Evolutionary conservation across 208 protist genomes (phyloP).

Genomic region (Leptomonas seymouri): DNA sequence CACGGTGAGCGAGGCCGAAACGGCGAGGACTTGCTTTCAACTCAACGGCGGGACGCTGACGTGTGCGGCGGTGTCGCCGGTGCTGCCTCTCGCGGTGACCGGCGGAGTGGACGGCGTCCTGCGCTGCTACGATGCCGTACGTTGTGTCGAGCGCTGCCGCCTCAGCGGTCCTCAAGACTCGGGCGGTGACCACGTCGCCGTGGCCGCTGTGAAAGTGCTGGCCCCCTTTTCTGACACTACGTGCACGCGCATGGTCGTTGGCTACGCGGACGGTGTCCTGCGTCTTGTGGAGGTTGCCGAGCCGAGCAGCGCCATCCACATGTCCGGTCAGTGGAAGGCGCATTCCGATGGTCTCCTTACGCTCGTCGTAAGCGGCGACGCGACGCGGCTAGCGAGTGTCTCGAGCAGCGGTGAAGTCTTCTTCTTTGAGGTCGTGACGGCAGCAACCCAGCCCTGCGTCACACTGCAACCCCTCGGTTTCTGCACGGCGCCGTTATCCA

Average conservation of each 20-base stretch:
- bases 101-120: conserved; percentile 93
- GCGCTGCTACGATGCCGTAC: conserved; percentile 91
- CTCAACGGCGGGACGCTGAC: conserved; percentile 94
- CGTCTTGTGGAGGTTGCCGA: conserved; percentile 53
- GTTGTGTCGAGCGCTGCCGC: conserved; percentile 54
- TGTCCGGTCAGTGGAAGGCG: conserved; percentile 66
- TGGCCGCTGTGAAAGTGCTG: conserved; percentile 25
- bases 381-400: conserved; percentile 80
- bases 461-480: conserved; percentile 79
- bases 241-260: conserved; percentile 59
- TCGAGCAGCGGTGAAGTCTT: conserved; percentile 89
- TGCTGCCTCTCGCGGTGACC: conserved; percentile 79
- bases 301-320: conserved; percentile 14
- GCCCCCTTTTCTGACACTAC: conserved; percentile 13
- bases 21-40: conserved; percentile 25
- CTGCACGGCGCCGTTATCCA: conserved; percentile 56
- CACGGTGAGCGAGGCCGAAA: neutral
- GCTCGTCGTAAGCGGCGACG: conserved; percentile 63
- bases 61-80: conserved; percentile 78
- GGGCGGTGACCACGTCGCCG: conserved; percentile 5
- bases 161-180: conserved; percentile 12
- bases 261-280: conserved; percentile 90
- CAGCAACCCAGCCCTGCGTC: neutral
- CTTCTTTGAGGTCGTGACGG: conserved; percentile 82
- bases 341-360: conserved; percentile 63